phyloP scores from a whole-genome alignment of 345 rosid species.

The Durio zibethinus region DNA sequence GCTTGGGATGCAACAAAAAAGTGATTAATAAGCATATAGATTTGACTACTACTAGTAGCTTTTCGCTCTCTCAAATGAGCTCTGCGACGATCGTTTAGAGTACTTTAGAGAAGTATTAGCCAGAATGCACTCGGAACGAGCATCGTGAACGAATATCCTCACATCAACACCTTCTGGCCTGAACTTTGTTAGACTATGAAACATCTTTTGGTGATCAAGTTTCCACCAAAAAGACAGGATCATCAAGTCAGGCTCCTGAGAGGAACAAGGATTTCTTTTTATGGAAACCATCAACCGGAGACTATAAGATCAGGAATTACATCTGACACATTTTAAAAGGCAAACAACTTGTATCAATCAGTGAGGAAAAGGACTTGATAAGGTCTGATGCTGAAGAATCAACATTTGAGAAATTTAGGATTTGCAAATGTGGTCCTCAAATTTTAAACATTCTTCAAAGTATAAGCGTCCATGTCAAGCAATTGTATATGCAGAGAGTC shows the following conservation, averaged over 20 bases:
- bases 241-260: not conserved
- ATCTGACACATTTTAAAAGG: not conserved
- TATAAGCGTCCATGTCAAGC: not conserved
- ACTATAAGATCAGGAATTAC: no score
- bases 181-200: not conserved
- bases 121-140: no score
- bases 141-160: no score
- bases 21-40: no score
- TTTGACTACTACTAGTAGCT: no score
- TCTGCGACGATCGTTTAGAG: no score
- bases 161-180: no score
- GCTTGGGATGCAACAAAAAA: no score
- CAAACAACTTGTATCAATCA: not conserved
- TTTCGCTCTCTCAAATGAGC: no score
- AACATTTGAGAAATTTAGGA: not conserved
- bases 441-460: no score
- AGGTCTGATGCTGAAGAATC: not conserved
- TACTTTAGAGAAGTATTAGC: no score
- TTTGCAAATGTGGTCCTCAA: not conserved
- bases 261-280: not conserved
- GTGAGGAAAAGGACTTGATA: not conserved
- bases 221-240: not conserved
- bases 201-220: no score
- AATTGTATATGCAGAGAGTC: not conserved
- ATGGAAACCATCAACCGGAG: conserved; percentile 1